Evolutionary conservation across 352 stramenopile species (phyloP).

Genomic region (Pythium rhizo-oryzae): DNA sequence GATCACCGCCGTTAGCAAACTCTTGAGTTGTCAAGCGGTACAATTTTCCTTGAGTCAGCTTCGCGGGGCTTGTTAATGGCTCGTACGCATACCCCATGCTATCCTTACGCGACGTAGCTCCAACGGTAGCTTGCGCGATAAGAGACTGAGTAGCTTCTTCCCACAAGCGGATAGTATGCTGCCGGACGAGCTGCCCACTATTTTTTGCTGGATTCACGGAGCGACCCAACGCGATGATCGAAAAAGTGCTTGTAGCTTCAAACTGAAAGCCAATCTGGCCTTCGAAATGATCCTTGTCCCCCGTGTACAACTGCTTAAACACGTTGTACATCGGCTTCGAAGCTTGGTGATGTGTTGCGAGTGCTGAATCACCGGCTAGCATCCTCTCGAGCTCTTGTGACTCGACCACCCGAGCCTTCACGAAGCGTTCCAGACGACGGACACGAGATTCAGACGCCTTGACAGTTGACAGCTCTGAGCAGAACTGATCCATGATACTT

Average conservation of each 20-base stretch:
- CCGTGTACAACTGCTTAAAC: slow-evolving; percentile 88
- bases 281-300: slow-evolving; percentile 90
- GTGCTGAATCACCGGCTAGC: slow-evolving; percentile 48
- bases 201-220: slow-evolving; percentile 78
- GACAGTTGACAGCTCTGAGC: slow-evolving; percentile 62
- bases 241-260: slow-evolving; percentile 82
- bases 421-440: slow-evolving; percentile 57
- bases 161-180: slow-evolving; percentile 83
- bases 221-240: slow-evolving; percentile 76
- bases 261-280: slow-evolving; percentile 91
- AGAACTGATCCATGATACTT: slow-evolving; percentile 71
- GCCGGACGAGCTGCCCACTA: slow-evolving; percentile 57
- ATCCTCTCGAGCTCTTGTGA: slow-evolving; percentile 65
- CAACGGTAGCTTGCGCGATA: slow-evolving; percentile 64
- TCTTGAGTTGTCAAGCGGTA: slow-evolving; percentile 88
- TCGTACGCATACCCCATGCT: slow-evolving; percentile 77
- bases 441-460: slow-evolving; percentile 68
- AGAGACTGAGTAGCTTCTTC: slow-evolving; percentile 79
- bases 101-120: slow-evolving; percentile 69
- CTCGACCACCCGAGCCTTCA: slow-evolving; percentile 67
- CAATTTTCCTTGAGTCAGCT: slow-evolving; percentile 81
- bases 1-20: slow-evolving; percentile 85
- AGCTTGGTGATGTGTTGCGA: slow-evolving; percentile 45
- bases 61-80: slow-evolving; percentile 49
- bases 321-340: slow-evolving; percentile 87